phyloP scores from a whole-genome alignment of 1,284 basidiomycete genomes.

The Filobasidium uniguttulatum region DNA sequence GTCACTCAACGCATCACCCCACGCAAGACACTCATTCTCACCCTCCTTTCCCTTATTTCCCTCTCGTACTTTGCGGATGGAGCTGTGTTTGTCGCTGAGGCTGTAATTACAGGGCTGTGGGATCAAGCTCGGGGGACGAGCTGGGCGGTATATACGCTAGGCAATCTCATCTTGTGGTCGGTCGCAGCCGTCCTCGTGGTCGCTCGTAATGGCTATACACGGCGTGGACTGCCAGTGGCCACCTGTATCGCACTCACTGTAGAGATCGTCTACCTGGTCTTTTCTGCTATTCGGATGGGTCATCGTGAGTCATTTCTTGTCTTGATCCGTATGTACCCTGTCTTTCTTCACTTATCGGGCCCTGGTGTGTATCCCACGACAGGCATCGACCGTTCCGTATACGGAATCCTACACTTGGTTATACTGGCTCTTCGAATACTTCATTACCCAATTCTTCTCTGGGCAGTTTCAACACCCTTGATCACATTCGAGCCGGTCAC shows the following conservation, averaged over 20 bases:
- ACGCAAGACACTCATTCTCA: conserved; percentile 55
- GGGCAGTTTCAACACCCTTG: conserved; percentile 47
- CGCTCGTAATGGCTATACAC: conserved; percentile 8
- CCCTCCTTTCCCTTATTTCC: conserved; percentile 47
- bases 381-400: conserved; percentile 31
- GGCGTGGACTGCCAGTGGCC: conserved; percentile 46
- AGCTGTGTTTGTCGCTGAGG: conserved; percentile 49
- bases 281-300: conserved; percentile 29
- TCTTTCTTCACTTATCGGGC: background rate
- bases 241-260: conserved; percentile 54
- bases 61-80: conserved; percentile 23
- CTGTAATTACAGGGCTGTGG: conserved; percentile 53
- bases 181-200: conserved; percentile 3
- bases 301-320: conserved; percentile 5
- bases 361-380: conserved; percentile 26
- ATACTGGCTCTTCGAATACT: conserved; percentile 54
- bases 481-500: conserved; percentile 42
- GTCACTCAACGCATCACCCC: conserved; percentile 56
- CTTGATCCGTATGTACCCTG: background rate
- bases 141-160: conserved; percentile 45
- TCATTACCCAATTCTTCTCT: conserved; percentile 47
- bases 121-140: conserved; percentile 36
- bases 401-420: conserved; percentile 46
- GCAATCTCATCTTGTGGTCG: conserved; percentile 40
- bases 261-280: conserved; percentile 56